Conservation (phyloP, 331 rosid genomes). For the Prunus yedoensis region DNA sequence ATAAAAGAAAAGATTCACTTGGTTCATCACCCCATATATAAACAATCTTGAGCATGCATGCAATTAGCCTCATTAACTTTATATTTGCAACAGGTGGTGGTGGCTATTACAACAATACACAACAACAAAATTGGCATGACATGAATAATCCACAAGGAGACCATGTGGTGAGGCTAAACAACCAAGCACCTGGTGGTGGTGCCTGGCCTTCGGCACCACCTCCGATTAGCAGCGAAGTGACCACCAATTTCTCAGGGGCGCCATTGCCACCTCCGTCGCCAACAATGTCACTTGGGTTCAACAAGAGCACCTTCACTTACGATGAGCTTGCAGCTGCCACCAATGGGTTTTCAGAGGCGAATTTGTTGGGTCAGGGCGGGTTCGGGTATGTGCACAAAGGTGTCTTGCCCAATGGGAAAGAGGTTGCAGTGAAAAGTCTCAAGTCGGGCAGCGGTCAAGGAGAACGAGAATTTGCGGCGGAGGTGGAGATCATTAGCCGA, state of each 20-base stretch:
- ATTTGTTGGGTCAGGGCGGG: slow-evolving; percentile 79
- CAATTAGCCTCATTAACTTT: too few species aligned
- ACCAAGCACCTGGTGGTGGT: slow-evolving; percentile 20
- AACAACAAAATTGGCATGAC: slow-evolving; percentile 38
- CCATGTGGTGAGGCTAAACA: slow-evolving; percentile 35
- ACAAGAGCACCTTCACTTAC: slow-evolving; percentile 57
- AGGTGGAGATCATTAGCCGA: slow-evolving; percentile 75
- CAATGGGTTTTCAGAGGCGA: slow-evolving; percentile 36
- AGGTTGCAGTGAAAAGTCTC: slow-evolving; percentile 71
- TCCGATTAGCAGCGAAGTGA: slow-evolving; percentile 47
- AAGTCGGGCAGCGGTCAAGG: slow-evolving; percentile 73
- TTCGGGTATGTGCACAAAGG: slow-evolving; percentile 86
- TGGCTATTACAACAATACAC: slow-evolving; percentile 45
- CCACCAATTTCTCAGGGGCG: slow-evolving; percentile 40
- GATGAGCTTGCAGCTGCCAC: slow-evolving; percentile 80
- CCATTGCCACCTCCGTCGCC: slow-evolving; percentile 72
- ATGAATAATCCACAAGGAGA: slow-evolving; percentile 20
- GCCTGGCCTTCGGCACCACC: slow-evolving; percentile 53
- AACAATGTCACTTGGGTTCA: slow-evolving; percentile 53
- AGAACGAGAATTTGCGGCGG: slow-evolving; percentile 76
- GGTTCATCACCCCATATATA: too few species aligned
- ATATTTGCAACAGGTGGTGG: slow-evolving; percentile 25
- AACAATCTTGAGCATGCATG: too few species aligned
- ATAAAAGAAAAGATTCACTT: too few species aligned
- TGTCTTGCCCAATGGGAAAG: slow-evolving; percentile 63